Evolutionary conservation across 2,329 filamentous ascomycete species (phyloP).

Genomic region (Stachybotrys echinatus): DNA sequence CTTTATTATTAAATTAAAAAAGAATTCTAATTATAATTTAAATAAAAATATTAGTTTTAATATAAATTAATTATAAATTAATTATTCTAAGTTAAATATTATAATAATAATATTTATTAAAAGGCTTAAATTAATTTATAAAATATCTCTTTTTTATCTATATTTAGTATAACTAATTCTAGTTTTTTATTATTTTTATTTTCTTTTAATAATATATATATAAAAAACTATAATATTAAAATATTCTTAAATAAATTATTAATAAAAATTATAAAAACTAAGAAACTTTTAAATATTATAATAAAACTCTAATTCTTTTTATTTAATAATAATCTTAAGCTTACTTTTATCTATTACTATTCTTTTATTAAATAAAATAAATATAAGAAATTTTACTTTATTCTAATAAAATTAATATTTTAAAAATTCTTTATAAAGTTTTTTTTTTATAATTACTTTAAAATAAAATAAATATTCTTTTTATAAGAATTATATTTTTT

Average conservation of each 20-base stretch:
- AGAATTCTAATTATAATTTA: not conserved
- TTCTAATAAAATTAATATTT: constrained; percentile 3
- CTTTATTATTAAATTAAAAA: constrained; percentile 1
- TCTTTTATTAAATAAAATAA: constrained; percentile 3
- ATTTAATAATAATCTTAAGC: too few relatives aligned
- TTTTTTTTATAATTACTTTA: constrained; percentile 4
- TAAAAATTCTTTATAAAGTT: constrained; percentile 7
- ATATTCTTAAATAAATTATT: not conserved
- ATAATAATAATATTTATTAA: constrained; percentile 1
- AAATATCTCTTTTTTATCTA: not conserved
- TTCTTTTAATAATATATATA: constrained; percentile 1
- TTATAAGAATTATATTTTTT: constrained; percentile 6
- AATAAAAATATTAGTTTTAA: constrained; percentile 2
- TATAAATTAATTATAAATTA: not conserved
- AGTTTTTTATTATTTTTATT: constrained; percentile 2
- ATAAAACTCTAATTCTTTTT: constrained; percentile 2
- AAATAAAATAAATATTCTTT: constrained; percentile 7
- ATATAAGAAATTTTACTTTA: not conserved
- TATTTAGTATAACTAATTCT: constrained; percentile 2
- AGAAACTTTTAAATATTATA: constrained; percentile 3
- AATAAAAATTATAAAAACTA: constrained; percentile 4
- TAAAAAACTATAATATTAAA: constrained; percentile 5
- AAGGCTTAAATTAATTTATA: not conserved
- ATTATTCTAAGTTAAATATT: constrained; percentile 2
- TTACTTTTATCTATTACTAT: too few relatives aligned